These are phyloP conservation scores for Aspergillus neoniger DNA, from an alignment of 2,329 filamentous ascomycete genomes.

Conservation along the genomic window DNA sequence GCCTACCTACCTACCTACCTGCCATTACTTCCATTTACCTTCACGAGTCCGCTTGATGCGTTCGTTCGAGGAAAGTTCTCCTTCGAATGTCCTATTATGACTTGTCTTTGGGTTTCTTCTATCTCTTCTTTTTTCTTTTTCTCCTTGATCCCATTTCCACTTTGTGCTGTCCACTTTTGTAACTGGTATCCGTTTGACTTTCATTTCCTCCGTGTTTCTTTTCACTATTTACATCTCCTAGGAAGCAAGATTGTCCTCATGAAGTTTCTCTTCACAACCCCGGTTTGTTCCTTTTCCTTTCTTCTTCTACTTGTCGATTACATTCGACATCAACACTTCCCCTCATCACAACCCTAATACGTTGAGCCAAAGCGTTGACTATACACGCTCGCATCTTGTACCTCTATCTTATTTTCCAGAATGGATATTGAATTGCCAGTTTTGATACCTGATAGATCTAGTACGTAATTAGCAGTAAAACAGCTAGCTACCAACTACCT, in stretches of 20 bases:
- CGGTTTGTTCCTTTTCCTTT: neutral
- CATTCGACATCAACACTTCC: too few species aligned
- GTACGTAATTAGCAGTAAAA: too few species aligned
- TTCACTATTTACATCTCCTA: neutral
- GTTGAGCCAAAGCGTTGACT: neutral
- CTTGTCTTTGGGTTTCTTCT: neutral
- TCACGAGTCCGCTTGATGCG: constrained; percentile 4
- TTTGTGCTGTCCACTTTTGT: neutral
- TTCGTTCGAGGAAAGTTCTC: neutral
- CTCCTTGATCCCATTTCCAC: neutral
- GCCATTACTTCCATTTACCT: neutral
- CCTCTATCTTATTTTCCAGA: neutral
- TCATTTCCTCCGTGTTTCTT: neutral
- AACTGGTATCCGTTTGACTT: too few species aligned
- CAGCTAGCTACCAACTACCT: neutral
- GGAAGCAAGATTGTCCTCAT: neutral
- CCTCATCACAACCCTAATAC: neutral
- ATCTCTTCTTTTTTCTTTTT: neutral
- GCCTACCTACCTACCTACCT: neutral
- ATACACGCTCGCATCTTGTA: neutral
- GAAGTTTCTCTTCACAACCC: neutral
- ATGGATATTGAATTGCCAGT: neutral
- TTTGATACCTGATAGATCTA: neutral
- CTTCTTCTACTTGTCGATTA: neutral
- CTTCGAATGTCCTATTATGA: neutral